These are phyloP conservation scores for Barnettozyma vustinii DNA, from an alignment of 805 yeast genomes.

Conservation along the genomic window DNA sequence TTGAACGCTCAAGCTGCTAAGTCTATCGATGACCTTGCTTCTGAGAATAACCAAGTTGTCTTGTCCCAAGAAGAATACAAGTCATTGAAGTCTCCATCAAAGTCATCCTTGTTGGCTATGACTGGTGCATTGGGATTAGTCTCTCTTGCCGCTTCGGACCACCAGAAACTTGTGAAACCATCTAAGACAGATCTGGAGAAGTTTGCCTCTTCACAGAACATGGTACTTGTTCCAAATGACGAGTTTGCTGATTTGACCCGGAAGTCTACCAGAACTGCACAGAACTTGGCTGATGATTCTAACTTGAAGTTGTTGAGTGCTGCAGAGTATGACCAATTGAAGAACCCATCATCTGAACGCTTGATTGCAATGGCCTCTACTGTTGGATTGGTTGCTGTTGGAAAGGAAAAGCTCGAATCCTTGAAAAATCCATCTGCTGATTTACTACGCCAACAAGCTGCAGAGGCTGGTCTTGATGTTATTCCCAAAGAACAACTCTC, in stretches of 20 bases:
- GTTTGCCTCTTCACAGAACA: conserved; percentile 3
- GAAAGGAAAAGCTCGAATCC: background rate
- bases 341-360: conserved; percentile 3
- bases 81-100: conserved; percentile 15
- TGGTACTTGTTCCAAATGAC: conserved; percentile 7
- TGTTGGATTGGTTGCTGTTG: conserved; percentile 11
- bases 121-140: conserved; percentile 10
- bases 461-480: background rate
- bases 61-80: conserved; percentile 16
- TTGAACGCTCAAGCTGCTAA: conserved; percentile 9
- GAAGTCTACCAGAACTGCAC: conserved; percentile 4
- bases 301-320: conserved; percentile 1
- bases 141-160: conserved; percentile 5
- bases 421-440: conserved; percentile 4
- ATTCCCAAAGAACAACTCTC: conserved; percentile 2
- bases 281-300: conserved; percentile 9
- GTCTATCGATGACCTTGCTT: conserved; percentile 8
- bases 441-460: background rate
- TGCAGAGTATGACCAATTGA: background rate
- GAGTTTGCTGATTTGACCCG: background rate
- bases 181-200: conserved; percentile 5
- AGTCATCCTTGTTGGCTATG: conserved; percentile 5
- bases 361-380: conserved; percentile 2
- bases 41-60: conserved; percentile 10
- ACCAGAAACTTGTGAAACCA: conserved; percentile 8